Evolutionary conservation across 2,329 filamentous ascomycete genomes (phyloP).

Genomic region (Beauveria bassiana): DNA sequence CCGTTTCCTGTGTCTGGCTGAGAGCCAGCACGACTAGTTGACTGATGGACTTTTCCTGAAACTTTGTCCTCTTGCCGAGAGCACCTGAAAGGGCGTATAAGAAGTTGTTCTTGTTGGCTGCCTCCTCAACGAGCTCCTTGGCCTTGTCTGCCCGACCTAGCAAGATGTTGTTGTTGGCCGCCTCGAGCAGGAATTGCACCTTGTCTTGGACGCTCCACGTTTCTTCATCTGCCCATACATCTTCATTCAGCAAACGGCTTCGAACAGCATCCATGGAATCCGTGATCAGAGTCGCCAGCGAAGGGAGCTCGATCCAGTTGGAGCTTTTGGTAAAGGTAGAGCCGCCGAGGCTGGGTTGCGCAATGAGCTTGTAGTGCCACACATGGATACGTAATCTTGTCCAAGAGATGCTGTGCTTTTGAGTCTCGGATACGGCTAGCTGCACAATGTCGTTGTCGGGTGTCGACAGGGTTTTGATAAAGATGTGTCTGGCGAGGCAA

Average conservation of each 20-base stretch:
- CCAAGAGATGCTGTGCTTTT: constrained; percentile 46
- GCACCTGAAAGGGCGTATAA: constrained; percentile 77
- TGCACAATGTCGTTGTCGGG: constrained; percentile 19
- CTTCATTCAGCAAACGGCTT: constrained; percentile 25
- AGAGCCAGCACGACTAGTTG: constrained; percentile 87
- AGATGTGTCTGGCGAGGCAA: constrained; percentile 55
- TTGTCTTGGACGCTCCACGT: constrained; percentile 41
- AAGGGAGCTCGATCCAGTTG: constrained; percentile 52
- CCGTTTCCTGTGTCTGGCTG: constrained; percentile 43
- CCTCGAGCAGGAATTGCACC: constrained; percentile 70
- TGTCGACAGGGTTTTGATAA: constrained; percentile 24
- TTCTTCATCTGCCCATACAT: constrained; percentile 29
- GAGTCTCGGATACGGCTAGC: constrained; percentile 20
- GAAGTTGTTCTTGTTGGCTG: constrained; percentile 61
- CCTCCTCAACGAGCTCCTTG: constrained; percentile 59
- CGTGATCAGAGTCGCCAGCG: constrained; percentile 43
- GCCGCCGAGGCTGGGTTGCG: constrained; percentile 47
- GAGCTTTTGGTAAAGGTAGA: constrained; percentile 48
- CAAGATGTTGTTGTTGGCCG: constrained; percentile 74
- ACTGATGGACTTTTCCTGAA: constrained; percentile 70
- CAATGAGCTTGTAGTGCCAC: constrained; percentile 55
- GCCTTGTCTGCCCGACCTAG: constrained; percentile 76
- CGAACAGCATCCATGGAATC: constrained; percentile 36
- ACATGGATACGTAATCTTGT: constrained; percentile 64
- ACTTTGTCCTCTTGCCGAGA: constrained; percentile 77